Base-by-base conservation (phyloP, 75 land plant species). In the Pinus taeda region DNA sequence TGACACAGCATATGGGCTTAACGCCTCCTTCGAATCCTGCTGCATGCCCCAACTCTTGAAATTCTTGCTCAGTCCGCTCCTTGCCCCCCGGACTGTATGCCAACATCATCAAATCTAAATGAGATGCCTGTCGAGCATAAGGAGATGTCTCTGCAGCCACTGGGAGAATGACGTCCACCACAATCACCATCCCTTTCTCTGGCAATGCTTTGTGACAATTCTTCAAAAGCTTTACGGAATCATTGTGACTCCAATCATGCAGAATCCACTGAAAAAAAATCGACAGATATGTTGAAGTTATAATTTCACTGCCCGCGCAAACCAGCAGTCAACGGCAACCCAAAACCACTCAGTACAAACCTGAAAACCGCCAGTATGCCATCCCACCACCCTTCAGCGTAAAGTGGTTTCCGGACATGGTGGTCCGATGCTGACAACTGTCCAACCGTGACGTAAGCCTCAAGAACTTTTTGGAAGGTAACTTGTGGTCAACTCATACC, bases 211-310 rank as follows among this genome's bases (percentile, higher is more conserved):
- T 73, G 61, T 73, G 66, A 56, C 85, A 86, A 58, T 86, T 86
- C 56, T 70, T 69, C 67, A 86, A 62, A 6, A 86, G 33, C 59
- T 77, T 83, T 11, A 83, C 4, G 73, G 73, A 65, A 6, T 69
- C 37, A 29, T 77, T 76, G 49, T 88, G 85, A 13, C 74, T 78
- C 90, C 90, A 88, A 49, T 85, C 79, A 60, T 88, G 90, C 70
- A 82, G 59, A 45, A 85, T 79, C 77, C 81, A 75, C 90, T 88
- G 79, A 79, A 42, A 69, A 74, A 26, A 26, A 26, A 0, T 26
- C 26, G 26, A 26, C 0, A 26, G 26, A 26, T n/a, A n/a, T n/a
- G n/a, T n/a, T n/a, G n/a, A n/a, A n/a, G n/a, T n/a, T n/a, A n/a
- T n/a, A n/a, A n/a, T n/a, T n/a, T n/a, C n/a, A n/a, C n/a, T n/a